These are phyloP conservation scores for Wickerhamomyces bisporus DNA, from an alignment of 805 yeast species.

Conservation along the genomic window DNA sequence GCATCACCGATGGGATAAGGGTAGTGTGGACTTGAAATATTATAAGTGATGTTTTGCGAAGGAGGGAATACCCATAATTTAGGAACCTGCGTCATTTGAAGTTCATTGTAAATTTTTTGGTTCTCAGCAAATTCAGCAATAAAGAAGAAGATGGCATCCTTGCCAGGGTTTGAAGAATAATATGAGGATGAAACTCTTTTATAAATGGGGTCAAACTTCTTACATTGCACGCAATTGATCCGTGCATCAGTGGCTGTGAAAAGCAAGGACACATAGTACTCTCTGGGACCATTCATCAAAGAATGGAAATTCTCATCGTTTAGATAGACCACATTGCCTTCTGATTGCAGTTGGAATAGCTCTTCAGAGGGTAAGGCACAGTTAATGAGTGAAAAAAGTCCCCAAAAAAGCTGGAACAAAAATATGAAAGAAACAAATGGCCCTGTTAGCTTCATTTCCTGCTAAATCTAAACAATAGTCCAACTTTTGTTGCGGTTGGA, in stretches of 20 bases:
- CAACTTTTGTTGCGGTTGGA: no score
- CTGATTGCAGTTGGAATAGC: conserved; percentile 5
- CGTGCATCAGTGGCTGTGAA: conserved; percentile 43
- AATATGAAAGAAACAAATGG: no score
- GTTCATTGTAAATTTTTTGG: conserved; percentile 31
- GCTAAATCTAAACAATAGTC: no score
- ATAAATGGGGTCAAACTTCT: conserved; percentile 35
- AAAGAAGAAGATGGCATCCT: conserved; percentile 39
- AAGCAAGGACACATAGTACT: conserved; percentile 45
- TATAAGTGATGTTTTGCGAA: conserved; percentile 19
- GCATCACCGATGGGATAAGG: conserved; percentile 27
- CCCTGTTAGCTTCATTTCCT: no score
- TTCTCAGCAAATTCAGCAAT: conserved; percentile 48
- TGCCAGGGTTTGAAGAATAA: conserved; percentile 36
- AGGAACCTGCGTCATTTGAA: conserved; percentile 51
- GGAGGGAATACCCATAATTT: conserved; percentile 67
- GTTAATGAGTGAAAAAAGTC: conserved; percentile 1
- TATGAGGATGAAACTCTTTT: conserved; percentile 39
- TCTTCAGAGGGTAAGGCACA: conserved; percentile 12
- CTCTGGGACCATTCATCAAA: conserved; percentile 42
- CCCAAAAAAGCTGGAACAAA: not conserved
- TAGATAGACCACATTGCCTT: conserved; percentile 34
- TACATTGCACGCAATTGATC: conserved; percentile 46
- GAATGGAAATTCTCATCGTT: conserved; percentile 33
- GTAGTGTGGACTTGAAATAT: conserved; percentile 30